phyloP scores from a whole-genome alignment of 208 protist species.

The Naegleria fowleri region DNA sequence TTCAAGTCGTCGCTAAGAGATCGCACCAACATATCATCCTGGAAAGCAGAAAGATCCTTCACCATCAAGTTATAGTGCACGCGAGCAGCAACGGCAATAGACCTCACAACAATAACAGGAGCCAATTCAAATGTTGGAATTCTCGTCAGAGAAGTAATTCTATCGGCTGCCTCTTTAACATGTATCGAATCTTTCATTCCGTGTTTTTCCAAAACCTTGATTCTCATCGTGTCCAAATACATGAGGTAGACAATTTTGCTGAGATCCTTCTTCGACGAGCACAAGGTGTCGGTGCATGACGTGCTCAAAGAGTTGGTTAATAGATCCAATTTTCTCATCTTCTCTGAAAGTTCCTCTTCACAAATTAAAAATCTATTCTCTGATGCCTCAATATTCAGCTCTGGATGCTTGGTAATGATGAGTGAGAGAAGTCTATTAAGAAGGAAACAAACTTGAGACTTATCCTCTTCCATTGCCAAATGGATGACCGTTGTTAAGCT shows the following conservation, averaged over 20 bases:
- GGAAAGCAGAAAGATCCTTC: not conserved
- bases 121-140: not conserved
- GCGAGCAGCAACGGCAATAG: not conserved
- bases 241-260: not conserved
- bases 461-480: not conserved
- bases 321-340: not conserved
- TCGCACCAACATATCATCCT: not conserved
- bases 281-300: not conserved
- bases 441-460: not conserved
- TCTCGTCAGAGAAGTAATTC: not conserved
- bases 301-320: not conserved
- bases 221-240: not conserved
- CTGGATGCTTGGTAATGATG: not conserved
- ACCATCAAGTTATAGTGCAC: constrained; percentile 5
- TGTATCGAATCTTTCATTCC: not conserved
- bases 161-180: not conserved
- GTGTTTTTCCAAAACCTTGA: not conserved
- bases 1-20: not conserved
- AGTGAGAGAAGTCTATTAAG: not conserved
- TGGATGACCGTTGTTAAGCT: not conserved
- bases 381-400: not conserved
- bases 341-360: constrained; percentile 1
- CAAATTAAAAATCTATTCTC: constrained; percentile 1
- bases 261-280: not conserved
- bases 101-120: not conserved